Conservation (phyloP, 441 rosid genomes). For the Jatropha multifida region DNA sequence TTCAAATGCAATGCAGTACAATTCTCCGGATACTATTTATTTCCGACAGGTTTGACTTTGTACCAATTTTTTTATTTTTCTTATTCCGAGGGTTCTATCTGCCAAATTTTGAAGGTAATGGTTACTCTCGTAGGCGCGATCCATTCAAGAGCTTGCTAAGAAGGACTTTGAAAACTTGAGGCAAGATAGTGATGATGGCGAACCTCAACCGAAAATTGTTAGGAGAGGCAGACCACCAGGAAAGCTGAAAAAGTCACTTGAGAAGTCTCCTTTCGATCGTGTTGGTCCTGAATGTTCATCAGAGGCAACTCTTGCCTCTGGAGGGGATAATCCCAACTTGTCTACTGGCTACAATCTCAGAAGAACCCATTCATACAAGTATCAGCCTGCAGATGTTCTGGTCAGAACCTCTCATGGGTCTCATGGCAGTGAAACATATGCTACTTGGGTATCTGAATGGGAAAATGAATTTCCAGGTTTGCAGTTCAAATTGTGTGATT, state of each 20-base stretch:
- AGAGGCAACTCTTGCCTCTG: constrained; percentile 55
- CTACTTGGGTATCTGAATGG: constrained; percentile 57
- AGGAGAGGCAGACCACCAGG: constrained; percentile 92
- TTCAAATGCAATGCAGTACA: constrained; percentile 86
- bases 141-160: constrained; percentile 75
- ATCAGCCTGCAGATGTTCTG: constrained; percentile 42
- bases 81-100: constrained; percentile 7
- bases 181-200: constrained; percentile 77
- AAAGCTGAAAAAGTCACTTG: constrained; percentile 56
- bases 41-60: constrained; percentile 64
- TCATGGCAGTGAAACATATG: constrained; percentile 43
- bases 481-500: constrained; percentile 11
- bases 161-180: constrained; percentile 77
- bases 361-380: constrained; percentile 45
- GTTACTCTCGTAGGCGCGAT: constrained; percentile 50
- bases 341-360: constrained; percentile 58
- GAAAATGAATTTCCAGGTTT: constrained; percentile 81
- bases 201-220: constrained; percentile 53
- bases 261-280: constrained; percentile 48
- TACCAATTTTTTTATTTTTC: constrained; percentile 11
- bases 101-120: constrained; percentile 5
- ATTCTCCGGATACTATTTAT: constrained; percentile 79
- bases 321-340: constrained; percentile 43
- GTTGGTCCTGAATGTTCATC: constrained; percentile 52
- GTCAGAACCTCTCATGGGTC: constrained; percentile 40